Percentiles rank a stretch among this genome's conserved stretches.
phyloP scores from a whole-genome alignment of 2,329 filamentous ascomycete species.

The Aspergillus brasiliensis region DNA sequence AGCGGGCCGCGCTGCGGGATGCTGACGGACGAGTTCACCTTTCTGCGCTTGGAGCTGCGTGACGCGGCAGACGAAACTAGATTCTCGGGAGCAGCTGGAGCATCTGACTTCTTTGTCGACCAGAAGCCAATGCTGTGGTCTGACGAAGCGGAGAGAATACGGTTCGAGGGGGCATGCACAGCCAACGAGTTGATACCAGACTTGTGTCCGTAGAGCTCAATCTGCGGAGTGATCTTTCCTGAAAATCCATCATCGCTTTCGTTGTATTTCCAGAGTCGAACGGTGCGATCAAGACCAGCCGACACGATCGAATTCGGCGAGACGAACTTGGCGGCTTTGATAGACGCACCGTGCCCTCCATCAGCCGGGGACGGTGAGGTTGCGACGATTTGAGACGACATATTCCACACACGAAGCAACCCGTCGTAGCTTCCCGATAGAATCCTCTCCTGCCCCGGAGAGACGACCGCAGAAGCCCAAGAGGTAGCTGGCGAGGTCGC shows the following conservation, averaged over 20 bases:
- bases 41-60: constrained; percentile 73
- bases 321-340: constrained; percentile 83
- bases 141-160: constrained; percentile 80
- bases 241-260: constrained; percentile 65
- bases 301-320: constrained; percentile 78
- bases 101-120: constrained; percentile 75
- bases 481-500: constrained; percentile 61
- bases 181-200: constrained; percentile 73
- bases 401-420: constrained; percentile 83
- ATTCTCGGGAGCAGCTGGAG: constrained; percentile 70
- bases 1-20: constrained; percentile 76
- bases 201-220: constrained; percentile 84
- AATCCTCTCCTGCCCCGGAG: constrained; percentile 67
- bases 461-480: constrained; percentile 55
- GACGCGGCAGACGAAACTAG: constrained; percentile 68
- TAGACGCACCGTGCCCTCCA: constrained; percentile 73
- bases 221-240: constrained; percentile 66
- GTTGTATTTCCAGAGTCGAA: constrained; percentile 86
- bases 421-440: constrained; percentile 95
- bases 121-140: constrained; percentile 88
- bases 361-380: constrained; percentile 67
- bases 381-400: constrained; percentile 80
- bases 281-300: constrained; percentile 78
- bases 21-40: constrained; percentile 62
- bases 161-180: constrained; percentile 70